These are phyloP conservation scores for Areca catechu DNA, from an alignment of 176 grass and related monocot species.

Conservation along the genomic window DNA sequence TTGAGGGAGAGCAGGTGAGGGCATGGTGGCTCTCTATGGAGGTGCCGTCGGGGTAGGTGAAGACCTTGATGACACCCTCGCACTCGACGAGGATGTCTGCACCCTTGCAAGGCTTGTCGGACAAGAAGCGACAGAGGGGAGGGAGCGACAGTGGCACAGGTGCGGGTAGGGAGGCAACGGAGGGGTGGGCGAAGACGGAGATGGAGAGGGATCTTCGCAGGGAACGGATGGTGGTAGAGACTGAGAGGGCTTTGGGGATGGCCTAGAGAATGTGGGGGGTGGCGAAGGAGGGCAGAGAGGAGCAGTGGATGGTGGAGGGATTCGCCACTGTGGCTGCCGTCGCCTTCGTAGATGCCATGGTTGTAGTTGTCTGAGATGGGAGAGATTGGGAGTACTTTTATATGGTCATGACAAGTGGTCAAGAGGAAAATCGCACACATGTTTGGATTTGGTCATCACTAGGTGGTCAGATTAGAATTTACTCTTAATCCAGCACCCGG, in stretches of 20 bases:
- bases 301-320: too few relatives aligned
- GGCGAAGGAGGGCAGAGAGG: too few relatives aligned
- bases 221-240: background rate
- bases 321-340: too few relatives aligned
- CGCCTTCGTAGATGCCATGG: too few relatives aligned
- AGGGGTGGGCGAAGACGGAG: background rate
- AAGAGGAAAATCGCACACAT: too few relatives aligned
- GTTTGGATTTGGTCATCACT: too few relatives aligned
- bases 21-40: slow-evolving; percentile 99
- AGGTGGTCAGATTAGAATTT: too few relatives aligned
- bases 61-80: slow-evolving; percentile 62
- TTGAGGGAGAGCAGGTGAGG: slow-evolving; percentile 70
- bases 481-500: too few relatives aligned
- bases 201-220: background rate
- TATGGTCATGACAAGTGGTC: too few relatives aligned
- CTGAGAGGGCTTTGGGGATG: background rate
- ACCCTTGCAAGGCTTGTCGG: slow-evolving; percentile 65
- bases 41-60: slow-evolving; percentile 85
- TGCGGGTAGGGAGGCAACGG: background rate
- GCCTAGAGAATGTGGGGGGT: background rate
- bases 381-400: too few relatives aligned
- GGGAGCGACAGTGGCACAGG: background rate
- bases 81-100: slow-evolving; percentile 92
- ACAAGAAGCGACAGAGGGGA: slow-evolving; percentile 31
- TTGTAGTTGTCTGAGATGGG: too few relatives aligned